Evolutionary conservation across 179 eudicot species (phyloP).

Genomic region (Beta corolliflora): DNA sequence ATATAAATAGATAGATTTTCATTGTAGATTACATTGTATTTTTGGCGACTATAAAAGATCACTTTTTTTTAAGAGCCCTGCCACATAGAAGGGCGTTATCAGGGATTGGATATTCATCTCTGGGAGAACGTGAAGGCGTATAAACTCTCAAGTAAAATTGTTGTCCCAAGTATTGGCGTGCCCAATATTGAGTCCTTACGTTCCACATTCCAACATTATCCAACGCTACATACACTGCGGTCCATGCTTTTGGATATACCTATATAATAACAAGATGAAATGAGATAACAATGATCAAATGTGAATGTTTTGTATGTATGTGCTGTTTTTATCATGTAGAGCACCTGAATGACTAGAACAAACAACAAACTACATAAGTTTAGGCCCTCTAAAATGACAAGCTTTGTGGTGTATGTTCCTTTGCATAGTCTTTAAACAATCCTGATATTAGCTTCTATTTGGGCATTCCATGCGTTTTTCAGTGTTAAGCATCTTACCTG

Average conservation of each 20-base stretch:
- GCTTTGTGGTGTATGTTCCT: no score
- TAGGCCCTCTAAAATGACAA: no score
- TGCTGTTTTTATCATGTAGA: no score
- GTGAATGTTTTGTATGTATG: not conserved
- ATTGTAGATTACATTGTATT: not conserved
- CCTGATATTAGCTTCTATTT: no score
- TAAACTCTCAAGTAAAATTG: constrained; percentile 54
- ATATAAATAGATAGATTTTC: not conserved
- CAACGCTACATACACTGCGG: constrained; percentile 51
- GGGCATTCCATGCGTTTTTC: not conserved
- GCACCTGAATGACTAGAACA: no score
- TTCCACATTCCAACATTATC: constrained; percentile 72
- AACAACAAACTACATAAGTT: no score
- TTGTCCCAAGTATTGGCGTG: constrained; percentile 57
- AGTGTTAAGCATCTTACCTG: constrained; percentile 37
- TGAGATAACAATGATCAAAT: not conserved
- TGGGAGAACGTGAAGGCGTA: constrained; percentile 22
- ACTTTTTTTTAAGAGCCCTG: constrained; percentile 18
- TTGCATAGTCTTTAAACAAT: no score
- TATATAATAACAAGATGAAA: not conserved
- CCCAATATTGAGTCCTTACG: constrained; percentile 52
- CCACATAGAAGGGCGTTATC: constrained; percentile 40
- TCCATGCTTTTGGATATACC: constrained; percentile 66
- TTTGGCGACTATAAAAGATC: not conserved
- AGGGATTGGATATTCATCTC: constrained; percentile 34